Conservation (phyloP, 2,329 filamentous ascomycete species). For the Sphaceloma murrayae region DNA sequence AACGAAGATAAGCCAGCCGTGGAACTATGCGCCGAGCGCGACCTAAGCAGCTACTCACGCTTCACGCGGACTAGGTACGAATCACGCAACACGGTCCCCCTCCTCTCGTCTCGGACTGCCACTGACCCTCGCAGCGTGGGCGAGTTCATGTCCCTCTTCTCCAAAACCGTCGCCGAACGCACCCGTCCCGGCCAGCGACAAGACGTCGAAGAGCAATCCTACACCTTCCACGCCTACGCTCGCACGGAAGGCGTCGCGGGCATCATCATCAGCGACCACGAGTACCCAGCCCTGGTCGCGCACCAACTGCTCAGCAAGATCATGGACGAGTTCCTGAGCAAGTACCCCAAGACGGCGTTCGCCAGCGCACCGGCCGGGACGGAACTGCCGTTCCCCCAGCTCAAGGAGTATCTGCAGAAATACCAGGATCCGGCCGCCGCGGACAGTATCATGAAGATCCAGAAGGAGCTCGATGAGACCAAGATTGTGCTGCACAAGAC, state of each 20-base stretch:
- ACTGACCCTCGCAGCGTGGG: constrained; percentile 36
- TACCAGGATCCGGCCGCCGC: constrained; percentile 85
- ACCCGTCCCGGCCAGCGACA: constrained; percentile 73
- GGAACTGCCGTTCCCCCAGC: constrained; percentile 55
- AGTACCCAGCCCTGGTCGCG: constrained; percentile 60
- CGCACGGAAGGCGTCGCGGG: constrained; percentile 39
- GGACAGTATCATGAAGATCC: constrained; percentile 75
- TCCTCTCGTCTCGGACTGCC: constrained; percentile 17
- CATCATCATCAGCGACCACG: constrained; percentile 39
- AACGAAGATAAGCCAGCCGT: constrained; percentile 67
- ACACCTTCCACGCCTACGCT: constrained; percentile 48
- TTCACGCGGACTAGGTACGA: constrained; percentile 64
- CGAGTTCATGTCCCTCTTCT: constrained; percentile 75
- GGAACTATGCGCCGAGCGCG: constrained; percentile 67
- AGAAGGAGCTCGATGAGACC: constrained; percentile 92
- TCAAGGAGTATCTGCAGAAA: constrained; percentile 67
- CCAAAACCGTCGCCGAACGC: constrained; percentile 77
- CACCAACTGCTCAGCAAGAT: constrained; percentile 82
- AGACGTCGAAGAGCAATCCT: constrained; percentile 73
- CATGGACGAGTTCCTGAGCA: constrained; percentile 73
- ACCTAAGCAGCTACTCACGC: constrained; percentile 67
- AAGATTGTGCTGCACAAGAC: constrained; percentile 97
- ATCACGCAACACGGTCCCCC: no score
- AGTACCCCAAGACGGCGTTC: constrained; percentile 63
- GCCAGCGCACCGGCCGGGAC: constrained; percentile 38